These are phyloP conservation scores for Penicillium nucicola DNA, from an alignment of 495 filamentous ascomycete genomes.

Conservation along the genomic window DNA sequence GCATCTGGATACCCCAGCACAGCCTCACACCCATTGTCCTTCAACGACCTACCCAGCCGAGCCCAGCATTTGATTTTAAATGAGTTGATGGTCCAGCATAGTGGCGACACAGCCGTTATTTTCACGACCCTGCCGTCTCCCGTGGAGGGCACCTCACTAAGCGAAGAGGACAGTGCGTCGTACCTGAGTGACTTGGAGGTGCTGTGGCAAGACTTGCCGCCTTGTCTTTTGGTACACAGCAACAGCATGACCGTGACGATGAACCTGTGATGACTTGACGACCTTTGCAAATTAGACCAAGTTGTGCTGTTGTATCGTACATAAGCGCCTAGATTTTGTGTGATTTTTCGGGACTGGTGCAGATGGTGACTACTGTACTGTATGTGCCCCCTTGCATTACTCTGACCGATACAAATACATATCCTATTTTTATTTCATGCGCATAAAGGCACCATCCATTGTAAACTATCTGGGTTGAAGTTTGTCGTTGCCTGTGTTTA, in stretches of 20 bases:
- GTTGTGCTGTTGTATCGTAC: no score
- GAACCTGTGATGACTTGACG: constrained; percentile 53
- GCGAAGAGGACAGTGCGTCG: constrained; percentile 62
- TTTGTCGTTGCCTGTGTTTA: not conserved
- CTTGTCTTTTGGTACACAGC: constrained; percentile 75
- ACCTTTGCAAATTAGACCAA: constrained; percentile 5
- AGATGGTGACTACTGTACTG: no score
- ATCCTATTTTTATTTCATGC: not conserved
- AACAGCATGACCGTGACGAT: constrained; percentile 92
- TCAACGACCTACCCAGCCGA: constrained; percentile 80
- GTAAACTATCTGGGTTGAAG: not conserved
- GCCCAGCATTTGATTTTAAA: constrained; percentile 85
- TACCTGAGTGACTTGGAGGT: constrained; percentile 79
- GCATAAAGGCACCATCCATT: no score
- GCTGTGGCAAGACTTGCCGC: constrained; percentile 63
- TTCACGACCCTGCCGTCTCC: constrained; percentile 80
- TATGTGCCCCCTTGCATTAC: no score
- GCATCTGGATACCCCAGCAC: constrained; percentile 51
- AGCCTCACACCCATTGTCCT: constrained; percentile 64
- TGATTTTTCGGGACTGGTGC: not conserved
- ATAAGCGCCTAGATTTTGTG: constrained; percentile 2
- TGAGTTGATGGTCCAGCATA: constrained; percentile 71
- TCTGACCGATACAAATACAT: not conserved
- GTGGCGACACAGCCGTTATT: constrained; percentile 71
- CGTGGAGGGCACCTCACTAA: constrained; percentile 67